Conservation (phyloP, 345 rosid species). For the Erysimum cheiranthoides region DNA sequence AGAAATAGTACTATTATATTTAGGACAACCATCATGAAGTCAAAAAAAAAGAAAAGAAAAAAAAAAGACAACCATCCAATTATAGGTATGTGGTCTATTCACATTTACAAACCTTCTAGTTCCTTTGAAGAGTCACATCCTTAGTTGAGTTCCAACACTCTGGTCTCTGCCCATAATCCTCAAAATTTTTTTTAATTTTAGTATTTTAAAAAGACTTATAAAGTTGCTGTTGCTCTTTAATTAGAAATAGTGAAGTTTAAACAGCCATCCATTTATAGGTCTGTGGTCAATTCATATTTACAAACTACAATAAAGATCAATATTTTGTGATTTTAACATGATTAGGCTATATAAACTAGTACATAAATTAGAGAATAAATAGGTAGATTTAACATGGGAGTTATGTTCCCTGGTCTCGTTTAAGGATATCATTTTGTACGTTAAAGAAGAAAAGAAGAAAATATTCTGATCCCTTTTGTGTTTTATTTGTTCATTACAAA, state of each 20-base stretch:
- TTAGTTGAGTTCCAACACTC: constrained; percentile 41
- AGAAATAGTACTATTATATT: background rate
- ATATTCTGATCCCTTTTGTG: constrained; percentile 6
- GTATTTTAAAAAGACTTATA: background rate
- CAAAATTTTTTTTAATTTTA: background rate
- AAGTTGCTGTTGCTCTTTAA: constrained; percentile 29
- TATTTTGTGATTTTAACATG: constrained; percentile 13
- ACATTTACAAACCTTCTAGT: background rate
- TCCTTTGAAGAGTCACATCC: constrained; percentile 37
- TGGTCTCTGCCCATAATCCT: constrained; percentile 26
- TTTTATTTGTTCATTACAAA: constrained; percentile 11
- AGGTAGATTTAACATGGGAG: constrained; percentile 11
- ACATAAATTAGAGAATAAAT: background rate
- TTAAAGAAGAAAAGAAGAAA: constrained; percentile 28
- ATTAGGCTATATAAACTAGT: constrained; percentile 22
- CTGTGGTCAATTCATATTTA: constrained; percentile 10
- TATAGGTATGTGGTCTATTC: no score
- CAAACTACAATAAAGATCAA: constrained; percentile 28
- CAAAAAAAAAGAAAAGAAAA: no score
- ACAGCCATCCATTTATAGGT: constrained; percentile 36
- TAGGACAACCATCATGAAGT: no score
- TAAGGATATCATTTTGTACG: constrained; percentile 46
- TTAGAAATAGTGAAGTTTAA: background rate
- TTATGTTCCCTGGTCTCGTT: constrained; percentile 43
- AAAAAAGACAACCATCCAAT: no score